phyloP scores from a whole-genome alignment of 192 early-diverging fungal species.

The Radiomyces spectabilis region DNA sequence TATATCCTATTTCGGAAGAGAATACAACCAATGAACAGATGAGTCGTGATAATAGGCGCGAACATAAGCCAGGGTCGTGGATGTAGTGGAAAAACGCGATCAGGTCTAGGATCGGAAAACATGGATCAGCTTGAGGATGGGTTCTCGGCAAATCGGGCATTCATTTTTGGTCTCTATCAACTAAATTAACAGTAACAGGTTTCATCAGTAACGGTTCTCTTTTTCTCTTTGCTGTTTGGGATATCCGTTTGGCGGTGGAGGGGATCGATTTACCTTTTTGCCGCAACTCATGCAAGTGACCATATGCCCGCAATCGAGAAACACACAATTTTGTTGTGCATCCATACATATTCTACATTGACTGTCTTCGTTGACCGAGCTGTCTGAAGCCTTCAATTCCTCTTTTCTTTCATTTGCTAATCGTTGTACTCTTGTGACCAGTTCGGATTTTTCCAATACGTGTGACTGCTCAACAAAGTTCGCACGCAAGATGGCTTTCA shows the following conservation, averaged over 20 bases:
- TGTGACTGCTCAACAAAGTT: conserved; percentile 60
- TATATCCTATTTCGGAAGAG: too few species aligned
- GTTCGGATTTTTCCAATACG: conserved; percentile 70
- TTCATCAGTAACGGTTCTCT: neutral
- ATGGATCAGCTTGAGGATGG: conserved; percentile 57
- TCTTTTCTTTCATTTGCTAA: conserved; percentile 56
- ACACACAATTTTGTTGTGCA: conserved; percentile 71
- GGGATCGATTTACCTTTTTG: conserved; percentile 41
- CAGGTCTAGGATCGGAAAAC: conserved; percentile 67
- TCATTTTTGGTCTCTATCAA: conserved; percentile 48
- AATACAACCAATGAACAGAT: too few species aligned
- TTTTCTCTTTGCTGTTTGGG: neutral
- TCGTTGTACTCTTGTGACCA: conserved; percentile 55
- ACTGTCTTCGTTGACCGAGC: conserved; percentile 43
- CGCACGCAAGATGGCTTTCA: conserved; percentile 57
- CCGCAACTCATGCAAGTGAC: conserved; percentile 75
- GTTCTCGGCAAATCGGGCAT: conserved; percentile 78
- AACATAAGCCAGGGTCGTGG: too few species aligned
- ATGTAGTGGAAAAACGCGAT: too few species aligned
- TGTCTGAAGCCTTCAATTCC: conserved; percentile 11
- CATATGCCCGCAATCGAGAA: conserved; percentile 84
- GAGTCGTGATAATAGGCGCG: too few species aligned
- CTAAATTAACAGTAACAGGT: neutral
- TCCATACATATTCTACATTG: conserved; percentile 82
- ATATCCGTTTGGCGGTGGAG: too few species aligned